phyloP scores from a whole-genome alignment of 2,329 filamentous ascomycete species.

The Aspergillus uvarum region DNA sequence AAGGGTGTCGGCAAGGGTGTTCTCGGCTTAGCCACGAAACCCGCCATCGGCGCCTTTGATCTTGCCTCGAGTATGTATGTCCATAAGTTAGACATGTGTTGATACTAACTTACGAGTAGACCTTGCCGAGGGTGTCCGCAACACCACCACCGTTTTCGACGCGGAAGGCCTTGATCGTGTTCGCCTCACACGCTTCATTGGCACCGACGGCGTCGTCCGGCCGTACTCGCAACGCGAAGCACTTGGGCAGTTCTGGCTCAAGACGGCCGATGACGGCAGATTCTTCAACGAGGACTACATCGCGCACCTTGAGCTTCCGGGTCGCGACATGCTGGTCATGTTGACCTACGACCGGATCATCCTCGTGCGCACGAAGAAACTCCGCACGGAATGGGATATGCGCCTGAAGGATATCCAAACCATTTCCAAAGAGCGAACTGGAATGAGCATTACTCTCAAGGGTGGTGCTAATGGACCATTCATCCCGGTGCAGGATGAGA shows the following conservation, averaged over 20 bases:
- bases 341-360: conserved; percentile 85
- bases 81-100: background rate
- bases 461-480: conserved; percentile 93
- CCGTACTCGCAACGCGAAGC: conserved; percentile 94
- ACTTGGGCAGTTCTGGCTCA: conserved; percentile 96
- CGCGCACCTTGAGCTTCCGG: conserved; percentile 87
- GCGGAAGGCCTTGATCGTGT: conserved; percentile 91
- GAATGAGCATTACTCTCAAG: conserved; percentile 82
- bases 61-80: conserved; percentile 72
- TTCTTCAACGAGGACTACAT: conserved; percentile 99
- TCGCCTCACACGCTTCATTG: conserved; percentile 88
- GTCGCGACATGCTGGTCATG: conserved; percentile 85
- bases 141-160: conserved; percentile 98
- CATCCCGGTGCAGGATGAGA: conserved; percentile 88
- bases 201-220: conserved; percentile 86
- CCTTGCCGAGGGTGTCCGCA: conserved; percentile 94
- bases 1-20: conserved; percentile 97
- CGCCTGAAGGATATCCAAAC: conserved; percentile 94
- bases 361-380: conserved; percentile 79
- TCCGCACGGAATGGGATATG: conserved; percentile 94
- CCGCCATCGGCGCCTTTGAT: conserved; percentile 93
- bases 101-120: conserved; percentile 43
- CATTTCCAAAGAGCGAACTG: conserved; percentile 93
- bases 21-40: conserved; percentile 92
- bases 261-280: conserved; percentile 94